A percentile compares a stretch with the other conserved stretches of the same genome.
These are phyloP conservation scores for Mortierella sp. DNA, from an alignment of 371 early-diverging fungal species.

Conservation along the genomic window DNA sequence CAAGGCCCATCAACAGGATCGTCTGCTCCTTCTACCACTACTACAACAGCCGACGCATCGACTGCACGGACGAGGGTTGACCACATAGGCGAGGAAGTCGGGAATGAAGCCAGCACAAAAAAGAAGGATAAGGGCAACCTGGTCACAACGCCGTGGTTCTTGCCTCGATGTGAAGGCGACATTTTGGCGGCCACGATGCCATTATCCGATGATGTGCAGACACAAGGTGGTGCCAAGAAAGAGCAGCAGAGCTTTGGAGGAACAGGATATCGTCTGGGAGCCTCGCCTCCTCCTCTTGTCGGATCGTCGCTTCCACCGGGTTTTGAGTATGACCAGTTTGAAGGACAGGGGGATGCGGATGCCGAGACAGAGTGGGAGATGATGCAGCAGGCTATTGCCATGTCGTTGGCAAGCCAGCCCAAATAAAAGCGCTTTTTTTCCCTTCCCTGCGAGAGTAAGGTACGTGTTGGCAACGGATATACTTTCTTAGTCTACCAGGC, in stretches of 20 bases:
- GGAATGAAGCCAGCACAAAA: neutral
- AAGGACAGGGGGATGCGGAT: constrained; percentile 4
- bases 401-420: constrained; percentile 24
- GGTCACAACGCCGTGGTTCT: constrained; percentile 29
- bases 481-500: too few relatives aligned
- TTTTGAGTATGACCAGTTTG: constrained; percentile 17
- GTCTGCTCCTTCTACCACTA: neutral
- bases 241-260: constrained; percentile 34
- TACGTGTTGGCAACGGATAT: neutral
- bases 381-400: constrained; percentile 50
- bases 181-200: constrained; percentile 35
- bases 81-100: neutral
- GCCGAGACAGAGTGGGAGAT: constrained; percentile 43
- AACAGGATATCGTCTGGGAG: constrained; percentile 49
- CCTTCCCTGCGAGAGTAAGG: neutral
- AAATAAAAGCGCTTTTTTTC: neutral
- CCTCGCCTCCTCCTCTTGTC: constrained; percentile 14
- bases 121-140: constrained; percentile 11
- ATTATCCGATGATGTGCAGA: neutral
- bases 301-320: constrained; percentile 18
- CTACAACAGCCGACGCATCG: neutral
- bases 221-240: neutral
- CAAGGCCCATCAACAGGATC: neutral
- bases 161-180: constrained; percentile 47
- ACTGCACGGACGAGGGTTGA: constrained; percentile 26